Evolutionary conservation across 2,329 filamentous ascomycete genomes (phyloP), one percentile per base, ranked within the genome.

Genomic region (Alternaria consortialis): DNA sequence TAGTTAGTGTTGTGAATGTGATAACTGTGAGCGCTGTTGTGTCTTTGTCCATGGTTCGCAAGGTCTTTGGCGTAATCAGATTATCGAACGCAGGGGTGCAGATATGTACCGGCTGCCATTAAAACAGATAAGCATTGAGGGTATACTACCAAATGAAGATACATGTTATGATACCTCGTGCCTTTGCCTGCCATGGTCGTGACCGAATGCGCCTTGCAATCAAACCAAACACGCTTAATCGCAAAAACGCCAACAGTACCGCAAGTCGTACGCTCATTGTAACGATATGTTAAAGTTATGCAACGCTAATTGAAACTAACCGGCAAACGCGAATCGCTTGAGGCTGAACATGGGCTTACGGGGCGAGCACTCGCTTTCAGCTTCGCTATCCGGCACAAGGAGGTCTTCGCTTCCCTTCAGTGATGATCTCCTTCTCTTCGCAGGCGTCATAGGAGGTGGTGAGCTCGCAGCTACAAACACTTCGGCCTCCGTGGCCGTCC

Each of bases 341-440:
- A 83, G 71, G 63, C 79, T 76, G 20, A 82, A 68, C 60, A 74
- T 60, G 2, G 74, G 73, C 53, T 75, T 77, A 40, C 71, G 70
- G 17, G 71, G 74, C 7, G 79, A 77, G 43, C 73, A 74, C 2
- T 78, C 74, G 27, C 74, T 76, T 39, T 79, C 78, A 15, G 70
- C 77, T 36, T 80, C 79, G 65, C 82, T 84, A 43, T 83, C 78
- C 0, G 80, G 81, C 0, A 84, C 75, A 13, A 84, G 67, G 17
- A 83, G 58, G 51, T 84, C 82, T 63, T 84, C 82, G 60, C 82
- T 84, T 12, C 82, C 82, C 60, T 79, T 78, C 7, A 77, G 48
- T 2, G 69, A 65, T 13, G 68, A 67, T 29, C 65, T 59, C 37
- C 67, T 60, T 29, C 69, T 63, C 15, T 67, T 69, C 6, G 58